A percentile compares a stretch with the other conserved stretches of the same genome.
Evolutionary conservation across 163 green algal species (phyloP).

Genomic region (Trebouxia gelatinosa): DNA sequence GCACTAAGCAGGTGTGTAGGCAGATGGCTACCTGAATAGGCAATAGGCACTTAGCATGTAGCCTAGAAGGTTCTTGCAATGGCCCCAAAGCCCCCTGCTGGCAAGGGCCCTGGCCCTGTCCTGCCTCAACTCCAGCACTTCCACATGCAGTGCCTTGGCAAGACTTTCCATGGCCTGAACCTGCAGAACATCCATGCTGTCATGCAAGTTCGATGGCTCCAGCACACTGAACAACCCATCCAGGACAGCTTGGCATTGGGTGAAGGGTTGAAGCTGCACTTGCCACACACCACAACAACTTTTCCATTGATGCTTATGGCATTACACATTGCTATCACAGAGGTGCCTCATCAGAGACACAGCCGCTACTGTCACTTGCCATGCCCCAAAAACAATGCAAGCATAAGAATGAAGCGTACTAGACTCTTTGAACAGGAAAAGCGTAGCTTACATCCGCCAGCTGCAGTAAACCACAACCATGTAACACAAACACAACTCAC

Average conservation of each 20-base stretch:
- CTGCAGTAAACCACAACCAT: not conserved
- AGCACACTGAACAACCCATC: not conserved
- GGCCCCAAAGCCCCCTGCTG: constrained; percentile 69
- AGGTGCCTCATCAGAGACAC: not conserved
- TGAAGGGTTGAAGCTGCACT: no score
- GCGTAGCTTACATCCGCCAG: not conserved
- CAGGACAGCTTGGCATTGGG: no score
- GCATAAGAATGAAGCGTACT: no score
- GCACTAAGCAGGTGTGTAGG: not conserved
- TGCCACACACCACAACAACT: no score
- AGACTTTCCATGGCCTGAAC: constrained; percentile 44
- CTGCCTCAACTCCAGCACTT: constrained; percentile 72
- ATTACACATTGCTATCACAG: not conserved
- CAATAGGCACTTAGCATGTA: constrained; percentile 84
- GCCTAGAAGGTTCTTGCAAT: constrained; percentile 77
- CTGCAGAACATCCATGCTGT: constrained; percentile 27
- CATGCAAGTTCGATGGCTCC: not conserved
- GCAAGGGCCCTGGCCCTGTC: constrained; percentile 67
- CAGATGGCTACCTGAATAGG: constrained; percentile 64
- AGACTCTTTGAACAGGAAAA: not conserved
- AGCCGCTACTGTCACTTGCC: not conserved
- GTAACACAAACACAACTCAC: not conserved
- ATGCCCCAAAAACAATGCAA: no score
- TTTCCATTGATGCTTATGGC: no score
- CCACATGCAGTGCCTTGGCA: constrained; percentile 53